Percentiles rank a stretch among this genome's conserved stretches.
Evolutionary conservation across 2,329 filamentous ascomycete species (phyloP).

Genomic region (Cytospora schulzeri): DNA sequence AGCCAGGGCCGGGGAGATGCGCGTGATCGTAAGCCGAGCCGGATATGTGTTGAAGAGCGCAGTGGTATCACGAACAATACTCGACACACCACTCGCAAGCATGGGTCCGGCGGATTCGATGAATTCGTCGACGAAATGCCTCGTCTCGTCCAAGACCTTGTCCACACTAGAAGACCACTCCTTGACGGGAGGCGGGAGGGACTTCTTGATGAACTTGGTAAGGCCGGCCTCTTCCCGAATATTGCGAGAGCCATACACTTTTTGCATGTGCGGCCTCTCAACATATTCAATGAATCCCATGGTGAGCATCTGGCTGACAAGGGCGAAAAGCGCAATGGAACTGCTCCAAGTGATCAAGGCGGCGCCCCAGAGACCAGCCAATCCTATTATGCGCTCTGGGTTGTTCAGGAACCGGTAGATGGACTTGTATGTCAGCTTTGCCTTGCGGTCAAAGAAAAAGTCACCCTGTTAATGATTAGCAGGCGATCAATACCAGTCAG

Average conservation of each 20-base stretch:
- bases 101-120: constrained; percentile 84
- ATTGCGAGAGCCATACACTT: constrained; percentile 79
- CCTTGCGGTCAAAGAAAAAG: constrained; percentile 91
- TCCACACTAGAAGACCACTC: constrained; percentile 86
- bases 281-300: constrained; percentile 89
- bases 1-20: constrained; percentile 76
- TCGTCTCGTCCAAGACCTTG: constrained; percentile 80
- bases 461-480: constrained; percentile 57
- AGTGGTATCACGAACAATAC: constrained; percentile 84
- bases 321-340: constrained; percentile 81
- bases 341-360: constrained; percentile 91
- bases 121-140: constrained; percentile 89
- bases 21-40: constrained; percentile 79
- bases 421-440: constrained; percentile 90
- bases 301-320: constrained; percentile 82
- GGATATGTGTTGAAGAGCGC: constrained; percentile 89
- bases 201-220: constrained; percentile 86
- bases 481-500: not conserved
- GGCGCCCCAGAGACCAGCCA: constrained; percentile 93
- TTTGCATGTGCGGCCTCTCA: constrained; percentile 97
- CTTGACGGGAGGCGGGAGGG: constrained; percentile 79
- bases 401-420: constrained; percentile 99
- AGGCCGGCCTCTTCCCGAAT: constrained; percentile 86
- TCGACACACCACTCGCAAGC: constrained; percentile 81
- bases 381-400: constrained; percentile 88